Conservation (phyloP, 2,329 filamentous ascomycete species). For the Epichloe glyceriae region DNA sequence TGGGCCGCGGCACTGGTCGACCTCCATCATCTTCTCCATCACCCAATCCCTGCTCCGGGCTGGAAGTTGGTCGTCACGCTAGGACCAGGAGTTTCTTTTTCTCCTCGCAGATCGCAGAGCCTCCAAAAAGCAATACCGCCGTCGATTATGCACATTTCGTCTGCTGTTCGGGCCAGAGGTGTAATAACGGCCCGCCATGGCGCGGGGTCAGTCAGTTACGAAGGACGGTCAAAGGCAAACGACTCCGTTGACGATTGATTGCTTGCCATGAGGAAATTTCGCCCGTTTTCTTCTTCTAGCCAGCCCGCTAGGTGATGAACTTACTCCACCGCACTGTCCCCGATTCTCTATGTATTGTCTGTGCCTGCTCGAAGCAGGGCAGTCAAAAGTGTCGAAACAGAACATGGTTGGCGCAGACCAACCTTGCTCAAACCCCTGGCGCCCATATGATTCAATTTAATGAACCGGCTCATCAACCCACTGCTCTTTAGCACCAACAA, state of each 20-base stretch:
- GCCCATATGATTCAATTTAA: background rate
- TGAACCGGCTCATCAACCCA: background rate
- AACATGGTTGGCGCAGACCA: background rate
- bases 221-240: background rate
- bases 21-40: background rate
- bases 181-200: background rate
- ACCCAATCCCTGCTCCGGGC: background rate
- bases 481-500: too few species aligned
- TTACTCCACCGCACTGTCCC: background rate
- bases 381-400: too few species aligned
- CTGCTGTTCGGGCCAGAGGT: background rate
- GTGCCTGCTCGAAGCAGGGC: background rate
- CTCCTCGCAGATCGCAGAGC: background rate
- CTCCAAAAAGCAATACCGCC: background rate
- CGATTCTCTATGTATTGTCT: background rate
- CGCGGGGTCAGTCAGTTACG: background rate
- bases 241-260: background rate
- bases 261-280: background rate
- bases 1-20: background rate
- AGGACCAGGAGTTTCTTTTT: conserved; percentile 1
- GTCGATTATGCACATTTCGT: background rate
- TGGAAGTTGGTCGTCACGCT: background rate
- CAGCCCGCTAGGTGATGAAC: background rate
- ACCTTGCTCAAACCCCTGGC: background rate
- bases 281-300: too few species aligned